Evolutionary conservation across 2,329 filamentous ascomycete species (phyloP), one percentile per base, ranked within the genome.

Genomic region (Scorias spongiosa): DNA sequence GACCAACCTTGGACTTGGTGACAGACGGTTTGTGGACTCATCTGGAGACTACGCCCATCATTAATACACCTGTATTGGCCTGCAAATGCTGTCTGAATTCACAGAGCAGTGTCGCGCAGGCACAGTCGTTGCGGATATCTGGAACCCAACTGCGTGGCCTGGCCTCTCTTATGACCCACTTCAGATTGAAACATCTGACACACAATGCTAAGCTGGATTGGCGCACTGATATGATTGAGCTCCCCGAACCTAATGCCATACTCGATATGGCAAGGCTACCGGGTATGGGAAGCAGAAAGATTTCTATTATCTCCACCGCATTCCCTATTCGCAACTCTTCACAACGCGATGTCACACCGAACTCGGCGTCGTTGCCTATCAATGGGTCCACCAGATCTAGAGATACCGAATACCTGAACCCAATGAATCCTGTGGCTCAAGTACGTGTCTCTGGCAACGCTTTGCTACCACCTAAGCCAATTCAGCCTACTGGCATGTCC

Each of bases 141-240:
- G 15, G 15, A 12, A 9, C 32, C 4, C 32, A 12, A 36, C 11
- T 36, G 4, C 32, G 32, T 50, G 63, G 61, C 46, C 54, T 67
- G 9, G 72, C 72, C 47, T 74, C 72, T n/a, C 63, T 82, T 12
- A 69, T 76, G 26, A 70, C 73, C 42, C 70, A 84, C 44, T 71
- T 74, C 48, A 73, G 70, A 44, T 36, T 79, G 49, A 76, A 78
- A 45, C 71, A 76, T 57, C 52, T 63, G 48, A 46, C 57, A 47
- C 41, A 57, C 10, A 15, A 36, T 15, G 11, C 32, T 36, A 53
- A 53, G 12, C 48, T 64, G 28, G 70, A 79, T 52, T 80, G 76
- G 76, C 72, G 70, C 46, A 66, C 65, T 45, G 69, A 78, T 46
- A 78, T 80, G 74, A 69, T 81, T 42, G 68, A 74, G 49, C 61